These are phyloP conservation scores for Lepiota brunneoincarnata DNA, from an alignment of 768 basidiomycete genomes.

Conservation along the genomic window DNA sequence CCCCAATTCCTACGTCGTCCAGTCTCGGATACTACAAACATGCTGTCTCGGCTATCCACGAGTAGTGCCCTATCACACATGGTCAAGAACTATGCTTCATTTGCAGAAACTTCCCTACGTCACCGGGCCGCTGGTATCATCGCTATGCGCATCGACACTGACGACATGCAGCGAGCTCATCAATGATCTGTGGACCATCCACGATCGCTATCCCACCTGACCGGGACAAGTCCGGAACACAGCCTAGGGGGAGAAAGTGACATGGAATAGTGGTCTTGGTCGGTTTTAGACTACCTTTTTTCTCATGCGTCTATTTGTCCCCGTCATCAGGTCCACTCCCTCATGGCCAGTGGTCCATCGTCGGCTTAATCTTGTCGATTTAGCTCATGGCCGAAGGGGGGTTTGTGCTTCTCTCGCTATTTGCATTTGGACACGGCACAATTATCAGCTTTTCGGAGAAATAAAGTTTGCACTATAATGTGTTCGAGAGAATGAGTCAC, in stretches of 20 bases:
- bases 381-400: neutral
- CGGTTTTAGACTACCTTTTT: neutral
- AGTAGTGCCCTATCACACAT: conserved; percentile 35
- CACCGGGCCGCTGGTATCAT: conserved; percentile 33
- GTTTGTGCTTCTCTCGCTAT: neutral
- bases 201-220: conserved; percentile 38
- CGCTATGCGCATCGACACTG: conserved; percentile 42
- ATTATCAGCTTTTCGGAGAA: no score
- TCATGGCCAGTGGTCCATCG: neutral
- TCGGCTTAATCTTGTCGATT: neutral
- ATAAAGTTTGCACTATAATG: no score
- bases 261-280: conserved; percentile 13
- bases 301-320: conserved; percentile 5
- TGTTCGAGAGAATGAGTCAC: no score
- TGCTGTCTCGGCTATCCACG: conserved; percentile 46
- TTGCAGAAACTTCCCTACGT: conserved; percentile 42
- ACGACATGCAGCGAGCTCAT: conserved; percentile 57
- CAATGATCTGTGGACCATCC: conserved; percentile 58
- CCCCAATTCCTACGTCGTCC: neutral
- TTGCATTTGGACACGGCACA: neutral
- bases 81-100: conserved; percentile 51
- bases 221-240: conserved; percentile 20
- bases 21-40: conserved; percentile 5
- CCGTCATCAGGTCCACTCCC: neutral
- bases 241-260: conserved; percentile 16